These are phyloP conservation scores for Grosmannia huntii DNA, from an alignment of 2,329 filamentous ascomycete genomes.

Conservation along the genomic window DNA sequence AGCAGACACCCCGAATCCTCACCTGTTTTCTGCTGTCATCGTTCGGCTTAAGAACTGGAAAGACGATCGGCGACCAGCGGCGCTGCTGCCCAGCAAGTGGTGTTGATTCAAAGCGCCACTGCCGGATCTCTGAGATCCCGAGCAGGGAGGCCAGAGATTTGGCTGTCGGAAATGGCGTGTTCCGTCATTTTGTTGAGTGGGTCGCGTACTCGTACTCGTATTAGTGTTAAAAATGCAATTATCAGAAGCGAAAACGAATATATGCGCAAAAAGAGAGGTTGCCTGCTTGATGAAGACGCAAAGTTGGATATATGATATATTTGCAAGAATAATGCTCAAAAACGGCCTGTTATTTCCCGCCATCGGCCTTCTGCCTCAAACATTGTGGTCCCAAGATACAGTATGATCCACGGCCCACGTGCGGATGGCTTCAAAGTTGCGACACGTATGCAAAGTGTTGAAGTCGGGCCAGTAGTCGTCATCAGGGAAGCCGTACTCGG, in stretches of 20 bases:
- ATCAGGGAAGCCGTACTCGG: constrained; percentile 25
- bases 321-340: not conserved
- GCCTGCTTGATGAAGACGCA: not conserved
- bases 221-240: not conserved
- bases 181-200: constrained; percentile 2
- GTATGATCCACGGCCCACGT: constrained; percentile 40
- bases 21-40: constrained; percentile 1
- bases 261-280: not conserved
- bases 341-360: not conserved
- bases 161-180: constrained; percentile 9
- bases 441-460: constrained; percentile 38
- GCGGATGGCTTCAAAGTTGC: constrained; percentile 38
- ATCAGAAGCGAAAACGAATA: not conserved
- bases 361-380: constrained; percentile 7
- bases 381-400: constrained; percentile 25
- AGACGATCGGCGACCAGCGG: not conserved
- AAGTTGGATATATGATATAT: not conserved
- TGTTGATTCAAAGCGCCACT: constrained; percentile 4
- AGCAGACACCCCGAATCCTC: not conserved
- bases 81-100: not conserved
- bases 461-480: constrained; percentile 42
- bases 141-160: not conserved
- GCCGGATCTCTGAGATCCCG: constrained; percentile 8
- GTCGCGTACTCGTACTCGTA: constrained; percentile 5
- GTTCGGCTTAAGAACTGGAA: not conserved